Evolutionary conservation across 495 filamentous ascomycete genomes (phyloP), one percentile per base, ranked within the genome.

Genomic region (Neurospora sp.): DNA sequence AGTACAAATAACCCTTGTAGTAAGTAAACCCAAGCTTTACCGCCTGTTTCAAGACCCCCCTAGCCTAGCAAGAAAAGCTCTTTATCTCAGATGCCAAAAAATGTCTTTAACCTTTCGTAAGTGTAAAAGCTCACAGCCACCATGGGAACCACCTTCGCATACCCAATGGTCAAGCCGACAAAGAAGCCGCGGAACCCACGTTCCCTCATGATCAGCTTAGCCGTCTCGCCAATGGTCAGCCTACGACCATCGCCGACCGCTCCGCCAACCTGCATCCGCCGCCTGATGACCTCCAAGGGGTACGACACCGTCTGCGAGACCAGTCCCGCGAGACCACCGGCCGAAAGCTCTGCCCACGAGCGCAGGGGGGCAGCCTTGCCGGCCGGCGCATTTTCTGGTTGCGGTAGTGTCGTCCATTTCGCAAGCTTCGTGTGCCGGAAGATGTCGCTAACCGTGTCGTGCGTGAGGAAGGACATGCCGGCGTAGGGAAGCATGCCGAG

Each of bases 401-500:
- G 79, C 6, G 84, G 82, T 17, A 87, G 74, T 0, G 80, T 93
- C 16, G 94, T 96, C 81, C 93, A 92, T 69, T 84, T 78, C 0
- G 91, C 87, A 1, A 97, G 70, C 1, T 76, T 68, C 0, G 90
- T 90, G 41, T 83, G 82, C 1, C 96, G 92, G 53, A 99, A 86
- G 41, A 92, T 78, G 80, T 99, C 96, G 35, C 93, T 90, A 1
- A 88, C 87, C 4, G 92, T 92, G 78, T 99, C 96, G 80, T 99
- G 96, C 0, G 93, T 96, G 40, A 98, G 88, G 85, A 99, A 99
- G n/a, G 94, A 98, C 77, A 96, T 89, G 69, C 96, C 96, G 16
- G 96, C 96, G 76, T 99, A 99, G 3, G 96, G 96, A 16, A 99
- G 79, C 95, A 99, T 99, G 68, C 96, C 96, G 44, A 93, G 82